Evolutionary conservation across 2,329 filamentous ascomycete genomes (phyloP).

Genomic region (Scytalidium lignicola): DNA sequence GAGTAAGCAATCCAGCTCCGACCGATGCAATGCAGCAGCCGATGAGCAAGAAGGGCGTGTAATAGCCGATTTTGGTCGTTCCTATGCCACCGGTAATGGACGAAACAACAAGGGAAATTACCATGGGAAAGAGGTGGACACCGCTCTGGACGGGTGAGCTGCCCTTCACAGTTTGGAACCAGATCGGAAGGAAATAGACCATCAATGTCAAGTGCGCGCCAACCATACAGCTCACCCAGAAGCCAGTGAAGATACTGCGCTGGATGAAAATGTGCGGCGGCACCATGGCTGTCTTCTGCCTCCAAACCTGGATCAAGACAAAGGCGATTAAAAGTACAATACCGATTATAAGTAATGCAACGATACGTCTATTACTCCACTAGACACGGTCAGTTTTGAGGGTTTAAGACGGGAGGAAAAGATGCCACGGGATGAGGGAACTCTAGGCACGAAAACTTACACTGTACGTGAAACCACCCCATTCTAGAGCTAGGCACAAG

Average conservation of each 20-base stretch:
- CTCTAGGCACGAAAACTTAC: too few species aligned
- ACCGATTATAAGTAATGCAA: constrained; percentile 33
- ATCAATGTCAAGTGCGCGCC: constrained; percentile 29
- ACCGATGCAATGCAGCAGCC: too few species aligned
- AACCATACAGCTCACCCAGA: constrained; percentile 26
- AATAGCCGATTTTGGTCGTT: too few species aligned
- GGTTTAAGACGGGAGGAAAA: too few species aligned
- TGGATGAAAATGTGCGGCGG: constrained; percentile 30
- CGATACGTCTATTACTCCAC: constrained; percentile 35
- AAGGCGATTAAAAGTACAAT: constrained; percentile 24
- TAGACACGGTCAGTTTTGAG: too few species aligned
- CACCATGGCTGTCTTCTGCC: constrained; percentile 34
- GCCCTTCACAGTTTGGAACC: constrained; percentile 21
- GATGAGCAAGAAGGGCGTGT: too few species aligned
- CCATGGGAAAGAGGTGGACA: too few species aligned
- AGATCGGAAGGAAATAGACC: constrained; percentile 20
- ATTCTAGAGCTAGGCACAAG: constrained; percentile 41
- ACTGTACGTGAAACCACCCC: constrained; percentile 34
- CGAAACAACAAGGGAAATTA: too few species aligned
- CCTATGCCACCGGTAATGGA: too few species aligned
- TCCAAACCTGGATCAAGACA: constrained; percentile 29
- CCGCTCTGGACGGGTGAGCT: too few species aligned
- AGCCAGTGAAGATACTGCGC: constrained; percentile 27
- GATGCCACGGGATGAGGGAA: too few species aligned
- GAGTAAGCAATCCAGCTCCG: too few species aligned